Evolutionary conservation across 352 stramenopile genomes (phyloP), one percentile per base, ranked within the genome.

Genomic region (Pythium angustatum): DNA sequence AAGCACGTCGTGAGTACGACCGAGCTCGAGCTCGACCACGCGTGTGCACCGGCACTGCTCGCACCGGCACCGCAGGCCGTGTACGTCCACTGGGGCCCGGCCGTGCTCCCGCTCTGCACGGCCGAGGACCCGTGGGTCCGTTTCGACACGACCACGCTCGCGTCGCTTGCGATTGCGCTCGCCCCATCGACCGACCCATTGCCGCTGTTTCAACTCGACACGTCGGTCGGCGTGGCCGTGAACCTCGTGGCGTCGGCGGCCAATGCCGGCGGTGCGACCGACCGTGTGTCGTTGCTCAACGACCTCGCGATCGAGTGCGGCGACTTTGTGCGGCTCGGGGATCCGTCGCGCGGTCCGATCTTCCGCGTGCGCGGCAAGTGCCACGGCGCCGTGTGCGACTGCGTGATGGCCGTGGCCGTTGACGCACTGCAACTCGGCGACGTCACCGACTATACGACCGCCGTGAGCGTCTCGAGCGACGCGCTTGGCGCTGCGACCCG

Each of bases 321-420:
- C 0, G 87, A 93, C 44, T 85, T 75, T 64, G 76, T 95, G 34
- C 75, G 83, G 2, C 71, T 95, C 8, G 83, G 83, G 0, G 75
- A 87, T 28, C 63, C 74, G 7, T 55, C 66, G 0, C 48, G 54
- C 10, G 76, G 69, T 3, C 68, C 67, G 0, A 79, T 86, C 12
- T 88, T 88, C 53, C 81, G 87, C 2, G 83, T 96, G 2, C 75
- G 78, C 6, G 75, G 77, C 49, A 93, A 90, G 41, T 96, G 79
- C 48, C 55, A 68, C 36, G 62, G 56, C n/a, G 71, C 43, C 8
- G 55, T 34, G 1, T 95, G 87, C 15, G 62, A 79, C 51, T 94
- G 85, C 31, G 31, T 24, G 6, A 63, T 57, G 22, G 7, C 69
- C 0, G 68, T 50, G 0, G 76, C 76, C 19, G 64, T 56, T 0